Conservation (phyloP, 1,284 basidiomycete species). For the Phylloporus sp. region DNA sequence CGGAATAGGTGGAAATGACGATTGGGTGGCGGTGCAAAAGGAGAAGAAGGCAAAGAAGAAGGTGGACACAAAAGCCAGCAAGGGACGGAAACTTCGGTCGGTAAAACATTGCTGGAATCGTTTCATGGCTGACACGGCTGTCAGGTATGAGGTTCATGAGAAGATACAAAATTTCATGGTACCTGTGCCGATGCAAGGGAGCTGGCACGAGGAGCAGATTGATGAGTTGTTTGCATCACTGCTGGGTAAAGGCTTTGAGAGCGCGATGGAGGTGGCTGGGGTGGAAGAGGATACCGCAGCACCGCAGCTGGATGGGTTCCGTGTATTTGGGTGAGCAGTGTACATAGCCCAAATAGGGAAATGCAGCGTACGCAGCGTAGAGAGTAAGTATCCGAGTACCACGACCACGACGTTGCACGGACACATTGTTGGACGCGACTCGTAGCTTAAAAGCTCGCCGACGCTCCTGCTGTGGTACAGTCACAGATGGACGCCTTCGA, state of each 20-base stretch:
- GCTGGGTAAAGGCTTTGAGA: constrained; percentile 74
- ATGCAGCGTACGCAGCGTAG: constrained; percentile 16
- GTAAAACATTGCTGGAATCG: constrained; percentile 31
- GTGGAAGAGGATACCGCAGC: constrained; percentile 22
- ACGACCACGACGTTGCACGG: not conserved
- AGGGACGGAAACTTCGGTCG: constrained; percentile 85
- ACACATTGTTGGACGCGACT: not conserved
- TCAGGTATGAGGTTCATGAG: constrained; percentile 89
- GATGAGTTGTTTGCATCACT: constrained; percentile 91
- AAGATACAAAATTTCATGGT: constrained; percentile 96
- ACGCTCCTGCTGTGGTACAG: constrained; percentile 3
- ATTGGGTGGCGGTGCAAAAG: constrained; percentile 74
- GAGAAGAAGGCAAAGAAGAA: constrained; percentile 78
- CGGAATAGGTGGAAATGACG: constrained; percentile 51
- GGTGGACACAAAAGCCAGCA: constrained; percentile 93
- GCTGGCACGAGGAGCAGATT: constrained; percentile 93
- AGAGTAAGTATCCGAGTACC: not conserved
- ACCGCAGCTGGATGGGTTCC: constrained; percentile 53
- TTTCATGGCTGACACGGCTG: constrained; percentile 20
- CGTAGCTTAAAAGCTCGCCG: not conserved
- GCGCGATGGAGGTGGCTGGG: constrained; percentile 32
- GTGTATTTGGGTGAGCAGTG: constrained; percentile 60
- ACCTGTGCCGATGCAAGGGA: constrained; percentile 71
- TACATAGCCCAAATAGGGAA: constrained; percentile 41
- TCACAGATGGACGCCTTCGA: constrained; percentile 71